phyloP scores from a whole-genome alignment of 371 early-diverging fungal genomes.

The Batkoa obscura region DNA sequence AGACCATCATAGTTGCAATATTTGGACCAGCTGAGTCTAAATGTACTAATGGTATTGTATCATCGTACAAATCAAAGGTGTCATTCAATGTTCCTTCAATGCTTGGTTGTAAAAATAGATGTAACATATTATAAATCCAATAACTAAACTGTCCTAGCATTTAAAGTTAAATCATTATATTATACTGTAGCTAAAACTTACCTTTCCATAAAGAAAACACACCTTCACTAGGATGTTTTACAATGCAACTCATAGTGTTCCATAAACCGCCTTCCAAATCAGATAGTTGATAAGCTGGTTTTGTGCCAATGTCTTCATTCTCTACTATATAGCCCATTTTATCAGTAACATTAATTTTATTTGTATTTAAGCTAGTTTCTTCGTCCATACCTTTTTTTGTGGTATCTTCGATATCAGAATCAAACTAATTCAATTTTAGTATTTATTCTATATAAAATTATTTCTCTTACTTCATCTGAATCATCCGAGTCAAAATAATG shows the following conservation, averaged over 20 bases:
- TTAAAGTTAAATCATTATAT: background rate
- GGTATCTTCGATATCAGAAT: slow-evolving; percentile 16
- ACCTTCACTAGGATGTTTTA: slow-evolving; percentile 41
- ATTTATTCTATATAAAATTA: background rate
- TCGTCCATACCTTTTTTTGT: slow-evolving; percentile 10
- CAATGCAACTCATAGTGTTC: slow-evolving; percentile 22
- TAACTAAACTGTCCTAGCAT: slow-evolving; percentile 39
- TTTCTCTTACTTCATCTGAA: background rate
- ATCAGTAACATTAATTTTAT: slow-evolving; percentile 15
- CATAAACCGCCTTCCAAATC: slow-evolving; percentile 35
- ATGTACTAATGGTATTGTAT: slow-evolving; percentile 48
- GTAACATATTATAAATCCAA: slow-evolving; percentile 51
- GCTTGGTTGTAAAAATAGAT: slow-evolving; percentile 45
- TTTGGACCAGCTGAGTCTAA: slow-evolving; percentile 35
- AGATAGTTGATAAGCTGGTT: slow-evolving; percentile 36
- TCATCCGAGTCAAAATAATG: slow-evolving; percentile 7
- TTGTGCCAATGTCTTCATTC: slow-evolving; percentile 24
- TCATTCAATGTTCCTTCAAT: slow-evolving; percentile 54
- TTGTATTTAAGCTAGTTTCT: slow-evolving; percentile 13
- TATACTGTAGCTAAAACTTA: slow-evolving; percentile 7
- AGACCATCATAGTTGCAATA: slow-evolving; percentile 40
- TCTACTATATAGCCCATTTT: slow-evolving; percentile 37
- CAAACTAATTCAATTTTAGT: slow-evolving; percentile 7
- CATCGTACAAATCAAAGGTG: slow-evolving; percentile 55
- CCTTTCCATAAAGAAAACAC: slow-evolving; percentile 41